Evolutionary conservation across 208 protist genomes (phyloP).

Genomic region (Acanthamoeba culbertsoni): DNA sequence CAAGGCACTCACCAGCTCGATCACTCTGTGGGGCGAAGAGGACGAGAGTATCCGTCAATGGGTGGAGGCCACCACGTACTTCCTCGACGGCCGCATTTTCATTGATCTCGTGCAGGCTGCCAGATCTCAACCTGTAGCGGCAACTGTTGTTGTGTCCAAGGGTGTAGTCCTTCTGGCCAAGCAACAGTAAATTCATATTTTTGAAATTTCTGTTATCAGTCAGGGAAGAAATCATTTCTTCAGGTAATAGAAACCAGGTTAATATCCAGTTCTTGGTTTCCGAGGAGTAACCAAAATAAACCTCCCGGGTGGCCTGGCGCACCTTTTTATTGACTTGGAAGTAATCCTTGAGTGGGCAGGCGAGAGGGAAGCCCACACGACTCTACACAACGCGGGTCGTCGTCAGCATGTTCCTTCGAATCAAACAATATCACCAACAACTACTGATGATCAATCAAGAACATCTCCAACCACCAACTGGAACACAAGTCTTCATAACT

Average conservation of each 20-base stretch:
- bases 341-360: background rate
- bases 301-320: background rate
- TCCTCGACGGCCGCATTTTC: background rate
- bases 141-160: background rate
- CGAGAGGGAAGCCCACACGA: background rate
- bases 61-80: background rate
- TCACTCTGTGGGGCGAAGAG: background rate
- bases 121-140: background rate
- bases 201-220: too few species aligned
- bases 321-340: background rate
- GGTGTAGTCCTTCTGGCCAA: background rate
- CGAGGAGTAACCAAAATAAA: background rate
- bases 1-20: background rate
- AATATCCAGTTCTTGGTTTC: too few species aligned
- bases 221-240: too few species aligned
- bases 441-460: background rate
- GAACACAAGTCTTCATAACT: background rate
- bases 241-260: too few species aligned
- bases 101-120: background rate
- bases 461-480: background rate
- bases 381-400: background rate
- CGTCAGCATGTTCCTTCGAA: conserved; percentile 13
- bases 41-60: background rate
- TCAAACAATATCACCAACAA: background rate
- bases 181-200: background rate